Base-by-base conservation (phyloP, 805 yeast genomes). In the Monosporozyma aerobia region DNA sequence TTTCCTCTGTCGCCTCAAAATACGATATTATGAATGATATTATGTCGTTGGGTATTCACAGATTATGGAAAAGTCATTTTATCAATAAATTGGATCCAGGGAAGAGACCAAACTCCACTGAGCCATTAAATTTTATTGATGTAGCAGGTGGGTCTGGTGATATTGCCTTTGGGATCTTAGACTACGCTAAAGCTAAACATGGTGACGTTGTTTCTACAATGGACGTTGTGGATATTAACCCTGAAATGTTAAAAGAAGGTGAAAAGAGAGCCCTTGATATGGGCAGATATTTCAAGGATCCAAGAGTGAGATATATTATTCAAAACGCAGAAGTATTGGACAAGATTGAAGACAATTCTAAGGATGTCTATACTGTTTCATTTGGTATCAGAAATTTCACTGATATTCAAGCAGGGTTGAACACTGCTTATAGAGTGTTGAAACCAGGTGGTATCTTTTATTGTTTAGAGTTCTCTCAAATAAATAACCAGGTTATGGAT, bases 71-170 rank as follows among this genome's bases (percentile, higher is more conserved):
- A 67, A 81, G 80, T 64, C 96, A 90, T 65, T 85, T 94, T 67
- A 90, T 94, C 62, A 77, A 82, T 60, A 81, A 87, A 59, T 74
- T 94, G 53, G 97, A 94, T 65, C 95, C 97, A 45, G 99, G 99
- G 35, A 82, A 81, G 74, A 79, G 98, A 64, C 92, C 96, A 5
- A 95, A 92, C 47, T 65, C 71, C 1, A 79, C 81, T 13, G 79
- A 83, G 58, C 96, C 97, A 3, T 74, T 94, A 61, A 80, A 83
- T 54, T 92, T 94, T 64, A 77, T 94, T 57, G 99, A 94, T 69
- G 98, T 94, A 53, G 99, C 99, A 29, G 99, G 99, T 54, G 99
- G 99, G 25, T 89, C 98, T 10, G 99, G 99, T 47, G 99, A 94
- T 65, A 92, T 94, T 70, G 99, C 99, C 1, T 89, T 89, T 71